These are phyloP conservation scores for Chlorophyllum brunneum DNA, from an alignment of 768 basidiomycete genomes.

Conservation along the genomic window DNA sequence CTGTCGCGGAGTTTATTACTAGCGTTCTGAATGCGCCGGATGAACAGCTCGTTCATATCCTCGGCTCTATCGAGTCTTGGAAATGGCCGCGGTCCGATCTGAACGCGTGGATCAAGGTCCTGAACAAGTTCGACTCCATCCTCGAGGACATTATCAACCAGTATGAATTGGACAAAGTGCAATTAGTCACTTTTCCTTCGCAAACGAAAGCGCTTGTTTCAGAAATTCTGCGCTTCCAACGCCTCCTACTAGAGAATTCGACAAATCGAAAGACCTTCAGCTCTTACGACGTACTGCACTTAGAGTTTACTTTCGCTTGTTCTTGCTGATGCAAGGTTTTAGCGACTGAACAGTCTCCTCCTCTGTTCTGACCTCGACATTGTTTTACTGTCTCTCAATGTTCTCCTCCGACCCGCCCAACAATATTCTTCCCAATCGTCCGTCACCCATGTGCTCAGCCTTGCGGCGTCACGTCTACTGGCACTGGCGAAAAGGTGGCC, in stretches of 20 bases:
- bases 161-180: conserved; percentile 84
- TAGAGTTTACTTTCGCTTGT: conserved; percentile 7
- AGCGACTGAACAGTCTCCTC: conserved; percentile 90
- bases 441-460: conserved; percentile 77
- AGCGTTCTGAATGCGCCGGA: conserved; percentile 63
- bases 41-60: conserved; percentile 65
- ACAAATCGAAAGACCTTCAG: conserved; percentile 96
- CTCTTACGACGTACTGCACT: conserved; percentile 85
- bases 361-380: conserved; percentile 88
- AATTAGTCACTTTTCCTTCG: conserved; percentile 74
- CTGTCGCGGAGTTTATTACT: conserved; percentile 76
- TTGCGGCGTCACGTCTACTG: conserved; percentile 76
- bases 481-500: conserved; percentile 86
- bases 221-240: conserved; percentile 85
- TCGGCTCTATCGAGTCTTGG: conserved; percentile 77
- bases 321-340: conserved; percentile 14
- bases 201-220: conserved; percentile 69
- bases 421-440: conserved; percentile 90
- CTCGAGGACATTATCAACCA: conserved; percentile 78
- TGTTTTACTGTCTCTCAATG: conserved; percentile 75
- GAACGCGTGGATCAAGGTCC: conserved; percentile 92
- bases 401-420: conserved; percentile 89
- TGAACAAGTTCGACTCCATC: conserved; percentile 93
- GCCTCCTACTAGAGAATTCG: conserved; percentile 91
- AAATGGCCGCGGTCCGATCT: conserved; percentile 95